Evolutionary conservation across 306 rosid genomes (phyloP).

Genomic region (Pterocarpus santalinus): DNA sequence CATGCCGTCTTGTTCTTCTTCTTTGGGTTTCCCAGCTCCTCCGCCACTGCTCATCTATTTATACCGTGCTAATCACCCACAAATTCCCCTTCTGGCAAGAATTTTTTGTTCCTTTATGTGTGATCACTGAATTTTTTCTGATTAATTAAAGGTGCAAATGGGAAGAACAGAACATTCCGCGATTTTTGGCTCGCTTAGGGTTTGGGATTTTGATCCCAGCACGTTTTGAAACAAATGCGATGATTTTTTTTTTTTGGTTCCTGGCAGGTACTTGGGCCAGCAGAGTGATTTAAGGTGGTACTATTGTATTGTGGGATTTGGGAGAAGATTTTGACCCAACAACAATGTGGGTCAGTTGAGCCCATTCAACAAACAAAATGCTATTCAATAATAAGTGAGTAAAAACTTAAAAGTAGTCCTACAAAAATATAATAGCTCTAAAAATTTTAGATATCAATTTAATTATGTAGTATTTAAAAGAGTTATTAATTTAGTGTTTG

Average conservation of each 20-base stretch:
- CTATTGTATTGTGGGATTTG: too few relatives aligned
- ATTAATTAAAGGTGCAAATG: conserved; percentile 4
- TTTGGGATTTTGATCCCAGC: conserved; percentile 51
- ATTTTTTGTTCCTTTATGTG: neutral
- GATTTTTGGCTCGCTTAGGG: conserved; percentile 54
- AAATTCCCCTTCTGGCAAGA: neutral
- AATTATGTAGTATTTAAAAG: too few relatives aligned
- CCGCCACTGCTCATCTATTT: conserved; percentile 65
- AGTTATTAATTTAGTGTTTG: too few relatives aligned
- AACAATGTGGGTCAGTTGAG: neutral
- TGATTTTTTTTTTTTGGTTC: neutral
- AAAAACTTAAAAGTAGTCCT: too few relatives aligned
- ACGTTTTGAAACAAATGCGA: neutral
- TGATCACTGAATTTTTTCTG: neutral
- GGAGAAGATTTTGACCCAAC: neutral
- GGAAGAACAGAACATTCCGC: conserved; percentile 8
- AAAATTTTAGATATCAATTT: too few relatives aligned
- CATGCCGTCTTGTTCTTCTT: conserved; percentile 95
- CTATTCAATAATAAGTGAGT: too few relatives aligned
- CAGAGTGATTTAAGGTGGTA: neutral
- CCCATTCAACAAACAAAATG: neutral
- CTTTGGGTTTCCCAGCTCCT: conserved; percentile 71
- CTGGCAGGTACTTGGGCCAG: neutral
- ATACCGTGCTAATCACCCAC: neutral
- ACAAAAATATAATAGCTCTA: too few relatives aligned